Conservation (phyloP, 176 grass and related monocot genomes). For the Aechmea fasciata region DNA sequence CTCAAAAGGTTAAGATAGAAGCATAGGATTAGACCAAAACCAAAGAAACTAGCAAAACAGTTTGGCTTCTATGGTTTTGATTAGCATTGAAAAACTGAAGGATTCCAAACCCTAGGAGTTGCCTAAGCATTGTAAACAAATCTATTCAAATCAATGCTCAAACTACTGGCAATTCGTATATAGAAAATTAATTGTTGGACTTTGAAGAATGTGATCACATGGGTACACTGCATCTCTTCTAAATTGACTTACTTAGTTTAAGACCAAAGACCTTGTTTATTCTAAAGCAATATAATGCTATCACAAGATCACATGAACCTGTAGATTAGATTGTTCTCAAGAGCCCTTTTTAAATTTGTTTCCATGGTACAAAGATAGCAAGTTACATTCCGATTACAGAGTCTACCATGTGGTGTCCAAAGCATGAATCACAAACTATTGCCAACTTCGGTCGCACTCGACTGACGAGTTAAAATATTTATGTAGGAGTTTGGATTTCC, state of each 20-base stretch:
- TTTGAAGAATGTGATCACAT: conserved; percentile 30
- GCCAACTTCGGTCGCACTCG: too few relatives aligned
- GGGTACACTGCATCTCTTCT: conserved; percentile 4
- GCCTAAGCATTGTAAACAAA: neutral
- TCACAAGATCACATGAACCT: neutral
- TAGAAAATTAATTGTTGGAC: conserved; percentile 1
- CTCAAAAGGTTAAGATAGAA: too few relatives aligned
- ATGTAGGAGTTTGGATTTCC: too few relatives aligned
- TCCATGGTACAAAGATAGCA: too few relatives aligned
- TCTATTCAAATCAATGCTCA: neutral
- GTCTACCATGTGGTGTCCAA: too few relatives aligned
- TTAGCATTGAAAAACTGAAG: neutral
- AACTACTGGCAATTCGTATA: neutral
- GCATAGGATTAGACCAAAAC: neutral
- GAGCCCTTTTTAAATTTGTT: too few relatives aligned
- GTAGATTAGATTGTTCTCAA: too few relatives aligned
- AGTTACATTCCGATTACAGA: too few relatives aligned
- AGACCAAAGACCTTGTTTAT: neutral
- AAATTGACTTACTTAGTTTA: neutral
- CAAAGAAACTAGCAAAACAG: too few relatives aligned
- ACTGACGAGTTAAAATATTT: too few relatives aligned
- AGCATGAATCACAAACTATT: too few relatives aligned
- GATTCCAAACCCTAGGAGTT: neutral
- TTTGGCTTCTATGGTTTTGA: too few relatives aligned
- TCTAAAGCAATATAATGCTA: neutral